phyloP scores from a whole-genome alignment of 2,329 filamentous ascomycete species.

The Pestalotiopsis sp. region DNA sequence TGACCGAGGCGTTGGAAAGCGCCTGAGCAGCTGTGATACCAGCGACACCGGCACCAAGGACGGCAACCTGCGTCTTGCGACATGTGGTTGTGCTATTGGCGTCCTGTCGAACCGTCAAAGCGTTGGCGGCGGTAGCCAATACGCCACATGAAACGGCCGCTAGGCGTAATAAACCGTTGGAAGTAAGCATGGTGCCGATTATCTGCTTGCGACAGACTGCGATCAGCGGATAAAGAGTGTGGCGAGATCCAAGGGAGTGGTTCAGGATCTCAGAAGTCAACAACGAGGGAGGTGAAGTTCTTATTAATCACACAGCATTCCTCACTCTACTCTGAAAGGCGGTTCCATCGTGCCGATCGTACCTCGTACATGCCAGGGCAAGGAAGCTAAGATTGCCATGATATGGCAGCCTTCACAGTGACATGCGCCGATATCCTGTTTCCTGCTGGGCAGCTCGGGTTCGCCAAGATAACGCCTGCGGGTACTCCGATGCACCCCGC shows the following conservation, averaged over 20 bases:
- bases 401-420: not conserved
- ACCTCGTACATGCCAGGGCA: not conserved
- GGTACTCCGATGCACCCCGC: not conserved
- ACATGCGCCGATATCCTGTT: no score
- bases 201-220: not conserved
- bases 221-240: not conserved
- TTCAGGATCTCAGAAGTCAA: not conserved
- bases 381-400: not conserved
- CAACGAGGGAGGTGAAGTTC: not conserved
- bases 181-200: not conserved
- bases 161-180: not conserved
- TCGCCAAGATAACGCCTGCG: not conserved
- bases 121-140: not conserved
- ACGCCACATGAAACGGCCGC: not conserved
- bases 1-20: slow-evolving; percentile 60
- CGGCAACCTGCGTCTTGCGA: slow-evolving; percentile 40
- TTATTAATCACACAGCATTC: not conserved
- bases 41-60: slow-evolving; percentile 61
- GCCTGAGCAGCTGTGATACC: slow-evolving; percentile 68
- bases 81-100: slow-evolving; percentile 20
- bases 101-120: not conserved
- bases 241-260: not conserved
- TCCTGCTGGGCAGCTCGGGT: not conserved
- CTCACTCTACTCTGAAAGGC: not conserved
- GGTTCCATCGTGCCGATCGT: not conserved